These are phyloP conservation scores for Vitellaria paradoxa DNA, from an alignment of 179 eudicot species.

Conservation along the genomic window DNA sequence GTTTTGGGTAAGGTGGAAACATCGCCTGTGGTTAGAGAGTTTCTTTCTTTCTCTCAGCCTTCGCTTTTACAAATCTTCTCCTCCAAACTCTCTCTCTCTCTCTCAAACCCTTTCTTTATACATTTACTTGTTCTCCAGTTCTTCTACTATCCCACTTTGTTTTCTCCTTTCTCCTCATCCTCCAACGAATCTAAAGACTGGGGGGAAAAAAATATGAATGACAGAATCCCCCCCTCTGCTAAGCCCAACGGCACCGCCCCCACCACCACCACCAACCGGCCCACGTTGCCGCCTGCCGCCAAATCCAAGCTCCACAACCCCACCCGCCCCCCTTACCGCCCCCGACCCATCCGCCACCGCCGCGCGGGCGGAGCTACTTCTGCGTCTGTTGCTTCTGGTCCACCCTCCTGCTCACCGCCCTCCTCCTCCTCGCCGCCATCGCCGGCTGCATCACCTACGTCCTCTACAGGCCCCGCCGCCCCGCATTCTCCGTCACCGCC, in stretches of 20 bases:
- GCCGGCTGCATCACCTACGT: conserved; percentile 42
- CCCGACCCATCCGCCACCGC: conserved; percentile 39
- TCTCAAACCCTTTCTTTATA: background rate
- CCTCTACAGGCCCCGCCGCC: conserved; percentile 59
- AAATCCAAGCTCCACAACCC: conserved; percentile 64
- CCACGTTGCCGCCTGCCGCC: conserved; percentile 23
- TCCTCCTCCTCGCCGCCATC: conserved; percentile 46
- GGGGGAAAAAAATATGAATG: background rate
- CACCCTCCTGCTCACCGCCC: conserved; percentile 25
- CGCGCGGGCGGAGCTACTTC: conserved; percentile 50
- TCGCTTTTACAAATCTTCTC: background rate
- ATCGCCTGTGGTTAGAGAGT: conserved; percentile 14
- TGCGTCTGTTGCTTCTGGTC: conserved; percentile 48
- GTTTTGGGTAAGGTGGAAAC: conserved; percentile 16
- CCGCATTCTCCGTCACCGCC: conserved; percentile 43
- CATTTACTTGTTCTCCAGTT: background rate
- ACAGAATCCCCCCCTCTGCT: conserved; percentile 35
- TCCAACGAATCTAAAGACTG: no score
- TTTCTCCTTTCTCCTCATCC: background rate
- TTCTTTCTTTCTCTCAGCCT: background rate
- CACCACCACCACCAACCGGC: conserved; percentile 16
- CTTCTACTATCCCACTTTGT: background rate
- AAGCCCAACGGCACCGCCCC: conserved; percentile 31
- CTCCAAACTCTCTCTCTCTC: background rate
- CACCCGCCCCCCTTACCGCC: conserved; percentile 60